A percentile compares a stretch with the other conserved stretches of the same genome.
Conservation (phyloP, 805 yeast genomes). For the Wickerhamomyces mucosus region DNA sequence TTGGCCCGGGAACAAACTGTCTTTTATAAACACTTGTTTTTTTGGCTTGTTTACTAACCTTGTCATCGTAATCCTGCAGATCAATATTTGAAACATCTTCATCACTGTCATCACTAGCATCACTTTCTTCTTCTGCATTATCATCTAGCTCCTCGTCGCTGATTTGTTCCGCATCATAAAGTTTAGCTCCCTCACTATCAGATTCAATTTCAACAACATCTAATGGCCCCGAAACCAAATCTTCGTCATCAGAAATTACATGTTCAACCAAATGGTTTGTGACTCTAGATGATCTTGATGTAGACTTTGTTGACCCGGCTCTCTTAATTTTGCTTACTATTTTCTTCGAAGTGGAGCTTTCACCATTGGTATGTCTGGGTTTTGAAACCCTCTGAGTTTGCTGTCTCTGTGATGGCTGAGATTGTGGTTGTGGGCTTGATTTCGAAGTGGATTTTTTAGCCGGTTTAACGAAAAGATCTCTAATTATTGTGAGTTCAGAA, state of each 20-base stretch:
- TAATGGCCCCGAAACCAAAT: too few relatives aligned
- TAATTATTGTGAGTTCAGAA: conserved; percentile 18
- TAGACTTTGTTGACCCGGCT: not conserved
- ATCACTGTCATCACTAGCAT: conserved; percentile 3
- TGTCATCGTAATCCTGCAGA: conserved; percentile 11
- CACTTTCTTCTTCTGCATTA: conserved; percentile 1
- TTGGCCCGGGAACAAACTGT: too few relatives aligned
- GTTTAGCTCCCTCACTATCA: conserved; percentile 1
- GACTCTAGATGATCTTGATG: conserved; percentile 1
- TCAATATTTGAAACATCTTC: conserved; percentile 4
- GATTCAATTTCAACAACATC: conserved; percentile 4
- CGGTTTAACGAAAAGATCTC: conserved; percentile 9
- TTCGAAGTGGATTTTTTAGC: conserved; percentile 3
- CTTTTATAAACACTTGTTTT: conserved; percentile 1
- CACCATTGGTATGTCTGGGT: too few relatives aligned
- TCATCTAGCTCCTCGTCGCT: conserved; percentile 2
- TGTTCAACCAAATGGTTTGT: too few relatives aligned
- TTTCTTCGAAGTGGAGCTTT: too few relatives aligned
- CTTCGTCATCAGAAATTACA: too few relatives aligned
- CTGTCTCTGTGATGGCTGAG: too few relatives aligned
- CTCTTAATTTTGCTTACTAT: conserved; percentile 1
- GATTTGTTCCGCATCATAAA: too few relatives aligned
- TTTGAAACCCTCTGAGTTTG: too few relatives aligned
- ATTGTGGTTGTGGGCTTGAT: too few relatives aligned
- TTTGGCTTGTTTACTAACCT: too few relatives aligned